Base-by-base conservation (phyloP, 2,329 filamentous ascomycete genomes). In the Aspergillus japonicus region DNA sequence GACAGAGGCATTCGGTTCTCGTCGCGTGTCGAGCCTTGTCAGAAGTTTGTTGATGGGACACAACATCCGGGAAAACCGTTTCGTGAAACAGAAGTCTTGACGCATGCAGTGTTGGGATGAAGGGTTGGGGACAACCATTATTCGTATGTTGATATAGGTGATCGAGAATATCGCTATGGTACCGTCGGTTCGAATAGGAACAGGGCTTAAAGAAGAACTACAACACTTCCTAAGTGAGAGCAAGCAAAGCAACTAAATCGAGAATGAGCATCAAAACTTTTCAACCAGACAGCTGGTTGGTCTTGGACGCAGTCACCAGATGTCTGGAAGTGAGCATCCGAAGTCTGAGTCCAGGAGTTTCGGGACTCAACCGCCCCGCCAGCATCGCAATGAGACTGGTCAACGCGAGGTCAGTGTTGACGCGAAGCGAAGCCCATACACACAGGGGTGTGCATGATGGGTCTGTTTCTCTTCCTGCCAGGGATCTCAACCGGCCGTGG, bases 1-100 rank as follows among this genome's bases (percentile, higher is more conserved):
- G 39, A 16, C 16, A 19, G 26, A 29, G 39, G 39, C n/a, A 19
- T 47, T 55, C 26, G 47, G 2, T 47, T 55, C 35, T 59, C 23
- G 51, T 68, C 57, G 59, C 59, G 49, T 60, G 60, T 50, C 48
- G 42, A 33, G 56, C 57, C 56, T 61, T 56, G 59, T 62, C 65
- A 64, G 64, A 66, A 62, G 64, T 64, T 64, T 64, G 63, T 63
- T 64, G 54, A 56, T 56, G 63, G 57, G 63, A 62, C 64, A 65
- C 60, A 62, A 56, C 59, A 59, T 64, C 62, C 59, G 62, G 53
- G 49, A 50, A 61, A 60, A 59, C 64, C 62, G 65, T 66, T 65
- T 66, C 59, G 65, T 67, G 65, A 57, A 62, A 67, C 63, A 42
- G 62, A 54, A 59, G 16, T 56, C 47, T 50, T 54, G 58, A 61